Evolutionary conservation across 2,329 filamentous ascomycete species (phyloP), one percentile per base, ranked within the genome.

Genomic region (Claviceps humidiphila): DNA sequence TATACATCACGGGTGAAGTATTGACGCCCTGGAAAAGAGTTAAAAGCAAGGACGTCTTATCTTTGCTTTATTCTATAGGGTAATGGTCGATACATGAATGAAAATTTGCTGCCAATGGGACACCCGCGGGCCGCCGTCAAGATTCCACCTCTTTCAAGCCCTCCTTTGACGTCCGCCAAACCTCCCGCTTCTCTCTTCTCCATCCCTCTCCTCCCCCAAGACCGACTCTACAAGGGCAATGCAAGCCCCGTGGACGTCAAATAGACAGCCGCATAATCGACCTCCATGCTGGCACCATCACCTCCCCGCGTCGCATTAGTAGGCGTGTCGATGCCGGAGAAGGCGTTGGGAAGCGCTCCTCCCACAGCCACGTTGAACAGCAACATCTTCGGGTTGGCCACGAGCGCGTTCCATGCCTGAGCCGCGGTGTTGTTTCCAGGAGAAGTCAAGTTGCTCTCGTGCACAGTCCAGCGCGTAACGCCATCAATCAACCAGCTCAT

Each of bases 361-460:
- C 68, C 69, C 3, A 71, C 63, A 22, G 69, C 69, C n/a, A 71
- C 63, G 53, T 71, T 68, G 20, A 71, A 57, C 46, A 71, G 49
- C 16, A 71, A 55, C 58, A 70, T 67, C 54, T 67, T 64, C 13
- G 52, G 54, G 44, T 56, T 55, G 34, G 59, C 60, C 3, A 63
- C 63, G 5, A 71, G 50, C 41, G 58, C 57, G 0, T 50, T 49
- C 68, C 68, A 71, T 5, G 62, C 60, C 1, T 48, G 53, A 26
- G 56, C 47, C 41, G 1, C 13, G 7, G 30, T 37, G 13, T 62
- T 59, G 4, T 58, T 16, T 3, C 16, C 24, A 3, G 8, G 6
- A 8, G 5, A 7, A 8, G 16, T 58, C 14, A 71, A 53, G 2
- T 60, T 56, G 2, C 52, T 49, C 11, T 66, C 61, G 7, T 50